phyloP scores from a whole-genome alignment of 2,329 filamentous ascomycete species.

The Trichophyton simii region DNA sequence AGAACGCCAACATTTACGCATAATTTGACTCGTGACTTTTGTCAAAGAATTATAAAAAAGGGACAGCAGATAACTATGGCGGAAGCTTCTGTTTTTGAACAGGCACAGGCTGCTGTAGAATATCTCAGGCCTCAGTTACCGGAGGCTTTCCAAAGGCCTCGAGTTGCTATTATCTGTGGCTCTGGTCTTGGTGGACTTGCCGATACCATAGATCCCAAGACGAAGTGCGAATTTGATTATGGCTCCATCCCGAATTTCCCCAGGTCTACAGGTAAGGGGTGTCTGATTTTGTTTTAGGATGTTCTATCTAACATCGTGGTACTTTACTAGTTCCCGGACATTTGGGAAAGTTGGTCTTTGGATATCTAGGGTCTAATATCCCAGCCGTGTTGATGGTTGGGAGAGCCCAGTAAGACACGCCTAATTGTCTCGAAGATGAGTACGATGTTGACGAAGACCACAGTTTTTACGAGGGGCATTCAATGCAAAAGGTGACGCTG shows the following conservation, averaged over 20 bases:
- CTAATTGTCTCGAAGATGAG: neutral
- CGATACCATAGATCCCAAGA: slow-evolving; percentile 29
- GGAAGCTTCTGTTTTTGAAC: slow-evolving; percentile 10
- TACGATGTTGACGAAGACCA: neutral
- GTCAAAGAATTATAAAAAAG: neutral
- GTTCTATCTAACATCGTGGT: neutral
- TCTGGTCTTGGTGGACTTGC: slow-evolving; percentile 51
- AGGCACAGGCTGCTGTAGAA: slow-evolving; percentile 37
- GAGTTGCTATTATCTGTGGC: slow-evolving; percentile 52
- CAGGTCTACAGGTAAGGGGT: slow-evolving; percentile 42
- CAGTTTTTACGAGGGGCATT: slow-evolving; percentile 57
- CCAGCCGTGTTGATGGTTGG: slow-evolving; percentile 53
- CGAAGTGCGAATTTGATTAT: slow-evolving; percentile 43
- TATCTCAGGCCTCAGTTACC: slow-evolving; percentile 42
- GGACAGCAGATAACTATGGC: slow-evolving; percentile 6
- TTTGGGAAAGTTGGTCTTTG: slow-evolving; percentile 54
- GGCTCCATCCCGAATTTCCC: slow-evolving; percentile 50
- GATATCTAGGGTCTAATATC: slow-evolving; percentile 42
- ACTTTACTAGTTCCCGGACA: slow-evolving; percentile 41
- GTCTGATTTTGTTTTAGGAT: neutral
- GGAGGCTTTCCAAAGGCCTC: slow-evolving; percentile 38
- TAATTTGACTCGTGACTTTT: neutral
- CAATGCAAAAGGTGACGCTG: slow-evolving; percentile 50
- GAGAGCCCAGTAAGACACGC: slow-evolving; percentile 47
- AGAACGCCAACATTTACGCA: neutral